These are phyloP conservation scores for Ascoidea asiatica DNA, from an alignment of 805 yeast species.

Conservation along the genomic window DNA sequence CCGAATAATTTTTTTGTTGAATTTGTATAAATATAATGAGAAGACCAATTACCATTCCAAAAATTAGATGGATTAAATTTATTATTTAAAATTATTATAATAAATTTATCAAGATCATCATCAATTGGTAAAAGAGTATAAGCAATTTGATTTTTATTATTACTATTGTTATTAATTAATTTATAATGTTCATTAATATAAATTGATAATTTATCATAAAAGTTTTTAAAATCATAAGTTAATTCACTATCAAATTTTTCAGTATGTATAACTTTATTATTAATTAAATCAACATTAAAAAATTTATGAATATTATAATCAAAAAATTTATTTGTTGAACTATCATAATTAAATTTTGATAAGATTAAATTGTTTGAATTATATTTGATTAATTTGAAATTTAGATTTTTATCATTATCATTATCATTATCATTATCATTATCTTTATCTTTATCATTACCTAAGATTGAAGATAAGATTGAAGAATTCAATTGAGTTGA, in stretches of 20 bases:
- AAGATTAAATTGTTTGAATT: constrained; percentile 24
- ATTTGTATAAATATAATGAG: constrained; percentile 37
- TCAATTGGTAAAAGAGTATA: constrained; percentile 27
- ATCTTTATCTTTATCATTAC: too few relatives aligned
- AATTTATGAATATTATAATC: constrained; percentile 35
- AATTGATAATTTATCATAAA: constrained; percentile 20
- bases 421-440: too few relatives aligned
- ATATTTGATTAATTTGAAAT: not conserved
- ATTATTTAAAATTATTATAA: constrained; percentile 53
- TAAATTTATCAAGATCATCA: constrained; percentile 16
- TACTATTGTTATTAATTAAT: too few relatives aligned
- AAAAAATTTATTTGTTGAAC: constrained; percentile 33
- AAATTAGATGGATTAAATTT: constrained; percentile 62
- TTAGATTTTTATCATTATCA: too few relatives aligned
- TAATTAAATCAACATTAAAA: constrained; percentile 47
- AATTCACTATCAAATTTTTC: constrained; percentile 22
- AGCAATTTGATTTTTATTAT: constrained; percentile 19
- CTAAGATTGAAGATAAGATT: constrained; percentile 9
- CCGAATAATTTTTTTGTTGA: constrained; percentile 31
- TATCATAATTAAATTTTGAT: constrained; percentile 34
- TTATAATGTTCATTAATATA: constrained; percentile 64
- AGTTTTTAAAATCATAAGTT: constrained; percentile 10
- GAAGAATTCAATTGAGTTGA: constrained; percentile 5
- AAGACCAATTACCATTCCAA: constrained; percentile 84
- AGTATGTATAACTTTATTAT: constrained; percentile 35